Percentiles rank a stretch among this genome's conserved stretches.
Evolutionary conservation across 768 basidiomycete genomes (phyloP).

Genomic region (Mycena leptocephala): DNA sequence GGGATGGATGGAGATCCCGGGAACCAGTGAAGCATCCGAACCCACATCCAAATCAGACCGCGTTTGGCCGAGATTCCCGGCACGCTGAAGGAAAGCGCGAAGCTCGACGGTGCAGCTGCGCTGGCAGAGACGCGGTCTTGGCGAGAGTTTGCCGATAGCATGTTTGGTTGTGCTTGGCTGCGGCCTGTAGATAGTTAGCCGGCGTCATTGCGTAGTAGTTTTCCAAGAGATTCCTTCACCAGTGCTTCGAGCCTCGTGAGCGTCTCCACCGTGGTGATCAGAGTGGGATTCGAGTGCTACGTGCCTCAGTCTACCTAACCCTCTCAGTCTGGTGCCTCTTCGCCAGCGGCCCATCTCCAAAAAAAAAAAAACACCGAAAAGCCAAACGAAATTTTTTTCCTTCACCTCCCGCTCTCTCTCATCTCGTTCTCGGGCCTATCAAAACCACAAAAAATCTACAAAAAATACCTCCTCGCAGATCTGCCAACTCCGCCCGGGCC

Average conservation of each 20-base stretch:
- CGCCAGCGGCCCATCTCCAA: neutral
- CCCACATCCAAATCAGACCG: no score
- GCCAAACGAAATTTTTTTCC: no score
- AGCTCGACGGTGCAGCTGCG: no score
- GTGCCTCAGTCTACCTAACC: constrained; percentile 10
- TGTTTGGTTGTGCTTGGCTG: neutral
- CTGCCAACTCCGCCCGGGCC: neutral
- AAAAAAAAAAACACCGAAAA: neutral
- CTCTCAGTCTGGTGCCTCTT: neutral
- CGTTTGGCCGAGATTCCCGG: no score
- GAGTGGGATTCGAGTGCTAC: constrained; percentile 20
- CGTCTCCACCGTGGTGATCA: constrained; percentile 11
- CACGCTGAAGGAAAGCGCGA: no score
- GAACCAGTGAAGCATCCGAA: no score
- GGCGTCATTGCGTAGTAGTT: neutral
- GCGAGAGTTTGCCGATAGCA: no score
- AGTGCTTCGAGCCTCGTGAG: constrained; percentile 11
- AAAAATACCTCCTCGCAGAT: constrained; percentile 10
- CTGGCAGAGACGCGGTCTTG: no score
- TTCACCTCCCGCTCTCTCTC: neutral
- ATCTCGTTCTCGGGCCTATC: neutral
- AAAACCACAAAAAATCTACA: constrained; percentile 2
- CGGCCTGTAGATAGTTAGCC: neutral
- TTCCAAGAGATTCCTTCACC: neutral
- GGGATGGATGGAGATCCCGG: no score